phyloP scores from a whole-genome alignment of 2,329 filamentous ascomycete genomes.

The Fusarium ramigenum region DNA sequence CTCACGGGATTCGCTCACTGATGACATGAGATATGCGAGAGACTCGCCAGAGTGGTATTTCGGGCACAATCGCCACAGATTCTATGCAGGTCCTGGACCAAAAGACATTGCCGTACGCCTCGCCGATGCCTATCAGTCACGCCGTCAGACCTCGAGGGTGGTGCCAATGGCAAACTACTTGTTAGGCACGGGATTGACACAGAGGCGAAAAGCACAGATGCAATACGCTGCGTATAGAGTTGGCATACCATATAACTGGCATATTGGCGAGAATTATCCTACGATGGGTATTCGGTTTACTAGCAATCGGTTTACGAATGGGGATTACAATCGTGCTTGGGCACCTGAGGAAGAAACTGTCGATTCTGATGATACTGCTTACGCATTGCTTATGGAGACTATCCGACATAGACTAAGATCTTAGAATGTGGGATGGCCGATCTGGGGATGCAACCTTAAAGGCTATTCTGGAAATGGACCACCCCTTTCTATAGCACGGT shows the following conservation, averaged over 20 bases:
- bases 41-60: neutral
- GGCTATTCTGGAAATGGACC: neutral
- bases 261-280: neutral
- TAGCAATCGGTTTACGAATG: too few relatives aligned
- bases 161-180: neutral
- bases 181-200: fast-evolving
- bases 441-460: neutral
- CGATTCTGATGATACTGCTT: neutral
- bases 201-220: neutral
- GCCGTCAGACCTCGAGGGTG: fast-evolving
- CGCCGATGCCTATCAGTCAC: neutral
- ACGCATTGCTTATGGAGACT: neutral
- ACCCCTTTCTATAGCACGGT: neutral
- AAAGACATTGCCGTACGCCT: fast-evolving
- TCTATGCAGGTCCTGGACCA: neutral
- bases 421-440: neutral
- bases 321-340: too few relatives aligned
- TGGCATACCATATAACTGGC: fast-evolving
- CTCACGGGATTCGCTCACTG: too few relatives aligned
- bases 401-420: neutral
- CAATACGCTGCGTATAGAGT: fast-evolving
- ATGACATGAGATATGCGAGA: too few relatives aligned
- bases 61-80: neutral
- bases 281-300: too few relatives aligned
- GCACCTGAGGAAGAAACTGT: fast-evolving